Percentiles rank a stretch among this genome's conserved stretches.
Conservation (phyloP, 2,329 filamentous ascomycete species). For the Penicillium rolfsii region DNA sequence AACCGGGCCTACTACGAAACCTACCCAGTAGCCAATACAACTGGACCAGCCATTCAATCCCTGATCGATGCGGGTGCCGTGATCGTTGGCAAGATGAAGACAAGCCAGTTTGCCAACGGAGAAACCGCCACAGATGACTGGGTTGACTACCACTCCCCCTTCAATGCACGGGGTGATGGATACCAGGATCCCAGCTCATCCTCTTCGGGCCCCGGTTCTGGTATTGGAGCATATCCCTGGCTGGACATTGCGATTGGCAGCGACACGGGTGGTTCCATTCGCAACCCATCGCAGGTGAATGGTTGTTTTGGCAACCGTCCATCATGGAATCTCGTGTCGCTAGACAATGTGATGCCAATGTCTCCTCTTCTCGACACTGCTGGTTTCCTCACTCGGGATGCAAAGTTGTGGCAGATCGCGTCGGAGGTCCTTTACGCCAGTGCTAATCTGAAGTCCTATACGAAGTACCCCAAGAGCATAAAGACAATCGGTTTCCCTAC, state of each 20-base stretch:
- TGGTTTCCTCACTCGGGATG: conserved; percentile 44
- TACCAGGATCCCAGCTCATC: conserved; percentile 37
- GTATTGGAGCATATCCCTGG: conserved; percentile 43
- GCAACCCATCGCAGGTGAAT: conserved; percentile 53
- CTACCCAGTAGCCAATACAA: conserved; percentile 52
- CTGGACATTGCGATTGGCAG: conserved; percentile 55
- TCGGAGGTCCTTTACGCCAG: conserved; percentile 45
- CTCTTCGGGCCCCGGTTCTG: conserved; percentile 31
- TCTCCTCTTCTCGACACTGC: conserved; percentile 50
- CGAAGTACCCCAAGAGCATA: conserved; percentile 34
- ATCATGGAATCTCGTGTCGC: conserved; percentile 50
- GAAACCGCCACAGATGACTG: conserved; percentile 36
- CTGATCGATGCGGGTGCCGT: conserved; percentile 64
- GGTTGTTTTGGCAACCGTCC: conserved; percentile 57
- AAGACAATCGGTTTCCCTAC: background rate
- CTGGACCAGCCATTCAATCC: conserved; percentile 56
- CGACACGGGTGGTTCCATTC: conserved; percentile 47
- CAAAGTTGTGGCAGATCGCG: conserved; percentile 20
- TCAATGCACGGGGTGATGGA: conserved; percentile 42
- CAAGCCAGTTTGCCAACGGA: conserved; percentile 41
- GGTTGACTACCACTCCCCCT: conserved; percentile 44
- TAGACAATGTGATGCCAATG: conserved; percentile 55
- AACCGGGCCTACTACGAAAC: conserved; percentile 63
- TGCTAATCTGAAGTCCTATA: conserved; percentile 30
- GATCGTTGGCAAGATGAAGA: conserved; percentile 43